These are phyloP conservation scores for Carallia pectinifolia DNA, from an alignment of 345 rosid genomes.

Conservation along the genomic window DNA sequence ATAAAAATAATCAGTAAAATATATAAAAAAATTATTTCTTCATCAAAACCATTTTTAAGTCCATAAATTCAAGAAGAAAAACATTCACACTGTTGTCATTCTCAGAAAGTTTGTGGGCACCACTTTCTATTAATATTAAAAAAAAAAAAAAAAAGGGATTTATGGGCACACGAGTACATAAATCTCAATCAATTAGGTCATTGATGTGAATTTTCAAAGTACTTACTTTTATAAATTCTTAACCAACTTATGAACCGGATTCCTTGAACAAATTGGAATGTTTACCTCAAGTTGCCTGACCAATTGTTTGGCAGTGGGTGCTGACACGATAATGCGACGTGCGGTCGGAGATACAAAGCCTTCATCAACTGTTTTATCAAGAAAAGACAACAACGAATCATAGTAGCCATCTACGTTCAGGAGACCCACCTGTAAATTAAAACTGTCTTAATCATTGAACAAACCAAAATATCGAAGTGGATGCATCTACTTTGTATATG, in stretches of 20 bases:
- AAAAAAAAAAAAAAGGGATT: no score
- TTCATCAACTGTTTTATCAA: conserved; percentile 94
- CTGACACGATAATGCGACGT: conserved; percentile 83
- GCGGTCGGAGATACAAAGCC: conserved; percentile 83
- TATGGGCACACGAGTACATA: neutral
- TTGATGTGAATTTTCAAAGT: no score
- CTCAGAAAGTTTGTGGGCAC: neutral
- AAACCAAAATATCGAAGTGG: conserved; percentile 1
- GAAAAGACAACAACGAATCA: conserved; percentile 74
- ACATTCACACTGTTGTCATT: neutral
- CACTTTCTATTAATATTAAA: neutral
- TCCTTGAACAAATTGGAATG: neutral
- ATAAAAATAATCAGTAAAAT: neutral
- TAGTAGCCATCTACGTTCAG: conserved; percentile 92
- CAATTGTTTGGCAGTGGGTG: conserved; percentile 75
- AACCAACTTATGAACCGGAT: no score
- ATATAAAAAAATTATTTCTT: neutral
- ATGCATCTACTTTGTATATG: neutral
- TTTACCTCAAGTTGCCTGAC: conserved; percentile 85
- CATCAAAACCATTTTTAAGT: neutral
- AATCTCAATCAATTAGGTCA: neutral
- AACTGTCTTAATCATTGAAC: neutral
- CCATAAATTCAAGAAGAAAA: neutral
- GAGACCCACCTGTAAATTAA: conserved; percentile 69
- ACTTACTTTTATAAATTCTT: no score